phyloP scores from a whole-genome alignment of 2,329 filamentous ascomycete species.

The Cordyceps fumosorosea region DNA sequence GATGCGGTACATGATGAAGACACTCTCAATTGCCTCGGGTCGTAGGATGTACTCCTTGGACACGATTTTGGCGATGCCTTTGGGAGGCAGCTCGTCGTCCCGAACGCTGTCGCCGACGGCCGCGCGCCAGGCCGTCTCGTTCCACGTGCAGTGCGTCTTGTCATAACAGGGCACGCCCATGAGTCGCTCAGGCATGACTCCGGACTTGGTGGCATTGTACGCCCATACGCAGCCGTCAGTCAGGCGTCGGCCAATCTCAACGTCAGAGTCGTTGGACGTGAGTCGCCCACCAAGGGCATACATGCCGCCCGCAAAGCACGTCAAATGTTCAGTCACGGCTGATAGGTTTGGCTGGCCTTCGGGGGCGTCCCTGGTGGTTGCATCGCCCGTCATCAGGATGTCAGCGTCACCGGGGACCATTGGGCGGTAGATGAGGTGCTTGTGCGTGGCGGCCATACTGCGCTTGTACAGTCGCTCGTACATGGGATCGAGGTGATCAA shows the following conservation, averaged over 20 bases:
- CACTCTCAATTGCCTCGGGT: slow-evolving; percentile 46
- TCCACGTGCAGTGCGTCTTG: slow-evolving; percentile 27
- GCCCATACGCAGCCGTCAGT: slow-evolving; percentile 51
- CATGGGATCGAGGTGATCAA: slow-evolving; percentile 51
- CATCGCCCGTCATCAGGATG: slow-evolving; percentile 53
- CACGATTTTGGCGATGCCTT: slow-evolving; percentile 56
- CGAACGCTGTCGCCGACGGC: slow-evolving; percentile 18
- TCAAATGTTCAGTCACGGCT: slow-evolving; percentile 45
- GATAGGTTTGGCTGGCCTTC: slow-evolving; percentile 31
- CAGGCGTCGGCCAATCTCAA: slow-evolving; percentile 40
- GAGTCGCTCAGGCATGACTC: slow-evolving; percentile 50
- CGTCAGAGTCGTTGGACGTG: slow-evolving; percentile 39
- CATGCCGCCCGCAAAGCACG: slow-evolving; percentile 61
- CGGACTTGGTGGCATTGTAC: slow-evolving; percentile 44
- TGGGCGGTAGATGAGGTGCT: slow-evolving; percentile 63
- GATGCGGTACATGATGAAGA: slow-evolving; percentile 48
- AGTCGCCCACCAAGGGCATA: slow-evolving; percentile 55
- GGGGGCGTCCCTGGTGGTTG: slow-evolving; percentile 14
- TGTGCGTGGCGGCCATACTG: slow-evolving; percentile 51
- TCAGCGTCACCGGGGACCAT: slow-evolving; percentile 55
- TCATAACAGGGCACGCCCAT: slow-evolving; percentile 33
- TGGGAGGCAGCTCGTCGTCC: slow-evolving; percentile 29
- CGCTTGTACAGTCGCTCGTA: slow-evolving; percentile 59
- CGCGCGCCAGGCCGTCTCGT: slow-evolving; percentile 20
- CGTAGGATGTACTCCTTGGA: slow-evolving; percentile 46